Percentiles rank a stretch among this genome's conserved stretches.
Conservation (phyloP, 2,329 filamentous ascomycete species). For the Drechslera avenae region DNA sequence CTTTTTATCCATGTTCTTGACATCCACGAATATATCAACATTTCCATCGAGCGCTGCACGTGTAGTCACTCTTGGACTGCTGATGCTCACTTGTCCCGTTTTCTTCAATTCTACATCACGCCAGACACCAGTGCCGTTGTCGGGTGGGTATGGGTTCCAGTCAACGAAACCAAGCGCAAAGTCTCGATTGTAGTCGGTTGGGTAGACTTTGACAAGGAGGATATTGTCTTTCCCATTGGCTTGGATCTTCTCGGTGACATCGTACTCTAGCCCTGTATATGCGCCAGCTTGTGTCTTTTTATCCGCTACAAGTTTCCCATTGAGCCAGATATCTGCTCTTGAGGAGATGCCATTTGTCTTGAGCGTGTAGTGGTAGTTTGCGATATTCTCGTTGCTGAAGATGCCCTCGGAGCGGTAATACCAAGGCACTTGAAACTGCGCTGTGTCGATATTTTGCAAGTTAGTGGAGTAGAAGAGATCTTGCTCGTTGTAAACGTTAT, state of each 20-base stretch:
- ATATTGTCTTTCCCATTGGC: constrained; percentile 57
- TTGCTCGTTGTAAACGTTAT: constrained; percentile 58
- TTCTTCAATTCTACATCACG: constrained; percentile 61
- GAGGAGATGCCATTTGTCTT: constrained; percentile 66
- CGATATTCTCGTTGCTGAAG: constrained; percentile 27
- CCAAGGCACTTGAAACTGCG: constrained; percentile 62
- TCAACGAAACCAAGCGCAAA: constrained; percentile 66
- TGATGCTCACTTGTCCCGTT: constrained; percentile 55
- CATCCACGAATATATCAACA: constrained; percentile 28
- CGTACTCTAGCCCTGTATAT: constrained; percentile 62
- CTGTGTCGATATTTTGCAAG: constrained; percentile 52
- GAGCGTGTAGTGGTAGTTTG: constrained; percentile 56
- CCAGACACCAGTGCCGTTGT: constrained; percentile 69
- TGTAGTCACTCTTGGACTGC: constrained; percentile 35
- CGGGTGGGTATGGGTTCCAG: constrained; percentile 66
- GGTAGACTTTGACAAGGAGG: constrained; percentile 60
- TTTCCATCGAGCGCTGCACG: constrained; percentile 19
- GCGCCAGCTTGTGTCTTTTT: constrained; percentile 59
- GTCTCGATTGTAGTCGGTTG: constrained; percentile 64
- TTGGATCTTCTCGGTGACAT: constrained; percentile 55
- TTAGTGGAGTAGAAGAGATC: constrained; percentile 63
- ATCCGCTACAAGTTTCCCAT: constrained; percentile 59
- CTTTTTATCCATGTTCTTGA: constrained; percentile 25
- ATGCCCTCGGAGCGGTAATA: constrained; percentile 62
- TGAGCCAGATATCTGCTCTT: constrained; percentile 64